Base-by-base conservation (phyloP, 2,329 filamentous ascomycete genomes). In the Cladosporium austrohemisphaericum region DNA sequence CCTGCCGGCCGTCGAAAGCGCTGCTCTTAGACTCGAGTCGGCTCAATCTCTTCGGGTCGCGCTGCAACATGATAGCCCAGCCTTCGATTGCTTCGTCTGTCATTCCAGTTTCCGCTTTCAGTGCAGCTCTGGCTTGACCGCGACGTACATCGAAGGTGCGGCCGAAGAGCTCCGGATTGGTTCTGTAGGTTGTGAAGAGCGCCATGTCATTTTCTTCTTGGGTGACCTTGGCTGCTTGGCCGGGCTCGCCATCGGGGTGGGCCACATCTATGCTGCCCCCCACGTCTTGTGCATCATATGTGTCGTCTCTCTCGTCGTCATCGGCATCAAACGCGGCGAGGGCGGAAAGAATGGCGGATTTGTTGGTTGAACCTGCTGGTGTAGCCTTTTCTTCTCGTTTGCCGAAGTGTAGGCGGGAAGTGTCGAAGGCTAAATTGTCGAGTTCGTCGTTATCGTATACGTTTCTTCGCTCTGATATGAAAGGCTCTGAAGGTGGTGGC, bases 231-330 rank as follows among this genome's bases (percentile, higher is more conserved):
- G 57, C 55, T 3, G 49, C 26, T 28, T 78, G 75, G n/a, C 81
- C 76, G 5, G 79, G 67, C 38, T 78, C 76, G 33, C 75, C 75
- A 38, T 71, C 74, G 2, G 72, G 66, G 4, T 71, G 70, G 1
- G 72, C 74, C 14, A 77, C 75, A 58, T 95, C 90, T 3, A 96
- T 83, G 0, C 87, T 88, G 18, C 92, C 91, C 28, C 93, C 93
- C 2, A 97, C 89, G 62, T 97, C 93, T 41, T 83, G 88, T 1
- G 85, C 82, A 60, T 98, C 93, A 64, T 98, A 98, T 0, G 92
- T 97, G 66, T 98, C 93, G 66, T 98, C 93, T 28, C 90, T 81
- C 71, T 98, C 93, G 65, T 98, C 93, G 57, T 97, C 93, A 60
- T 97, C 92, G 0, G 85, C 85, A 69, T 97, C 91, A 58, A 97